Base-by-base conservation (phyloP, 106 monocot species). In the Apostasia shenzhenica region DNA sequence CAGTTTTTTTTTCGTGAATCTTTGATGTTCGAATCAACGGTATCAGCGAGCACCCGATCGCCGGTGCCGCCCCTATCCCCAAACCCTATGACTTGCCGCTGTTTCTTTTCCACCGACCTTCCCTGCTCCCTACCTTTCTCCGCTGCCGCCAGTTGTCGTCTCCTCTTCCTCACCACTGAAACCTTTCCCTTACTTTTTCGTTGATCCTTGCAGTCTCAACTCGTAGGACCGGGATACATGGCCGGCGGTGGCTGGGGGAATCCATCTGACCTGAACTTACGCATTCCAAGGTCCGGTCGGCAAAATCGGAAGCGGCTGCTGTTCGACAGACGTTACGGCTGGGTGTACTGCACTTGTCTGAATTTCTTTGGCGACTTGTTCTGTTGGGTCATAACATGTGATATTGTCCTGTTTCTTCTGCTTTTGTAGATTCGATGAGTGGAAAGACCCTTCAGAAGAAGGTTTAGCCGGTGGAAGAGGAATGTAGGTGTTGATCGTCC, bases 381-480 rank as follows among this genome's bases (percentile, higher is more conserved):
- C 13, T 47, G 12, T 63, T 5, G 1, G 4, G 7, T 7, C 9
- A 57, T 10, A 9, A 45, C 62, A 37, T 41, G 41, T n/a, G 42
- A 38, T 41, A 6, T 41, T 74, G 45, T n/a, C 11, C 26, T 26
- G 26, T 47, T 77, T 12, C 48, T 5, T 1, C 60, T 6, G 50
- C 14, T 43, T 63, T 14, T 68, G 3, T 78, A 90, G 90, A 11
- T 72, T 83, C n/a, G 90, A 90, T 68, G 86, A 90, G 59, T 90
- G 90, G 86, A 90, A 75, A 73, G 78, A 85, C 41, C 90, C 90
- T 11, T 80, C 81, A 10, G 86, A 77, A 69, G 86, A 90, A 63
- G 86, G 86, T 10, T 67, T 90, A 56, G 90, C 90, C 52, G 86
- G 83, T 42, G 90, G 90, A 51, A 83, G 90, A 73, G 90, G 90